Conservation (phyloP, 768 basidiomycete species). For the Tricholoma bakamatsutake region DNA sequence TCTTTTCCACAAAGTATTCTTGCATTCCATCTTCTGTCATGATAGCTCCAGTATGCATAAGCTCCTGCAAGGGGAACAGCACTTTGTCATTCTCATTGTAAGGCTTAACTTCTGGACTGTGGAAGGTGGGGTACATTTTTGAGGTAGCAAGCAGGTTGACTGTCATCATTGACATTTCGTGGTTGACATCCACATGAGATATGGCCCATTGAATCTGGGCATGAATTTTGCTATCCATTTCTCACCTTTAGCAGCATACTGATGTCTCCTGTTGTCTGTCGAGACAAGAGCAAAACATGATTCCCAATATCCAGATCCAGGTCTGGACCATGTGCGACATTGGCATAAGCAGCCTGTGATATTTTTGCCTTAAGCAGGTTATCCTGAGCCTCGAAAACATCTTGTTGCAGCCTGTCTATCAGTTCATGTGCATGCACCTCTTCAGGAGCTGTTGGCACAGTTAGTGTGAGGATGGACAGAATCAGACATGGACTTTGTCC, state of each 20-base stretch:
- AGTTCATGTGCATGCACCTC: conserved; percentile 5
- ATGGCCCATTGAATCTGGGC: neutral
- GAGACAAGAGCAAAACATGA: conserved; percentile 24
- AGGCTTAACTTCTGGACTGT: too few relatives aligned
- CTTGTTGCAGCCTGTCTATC: too few relatives aligned
- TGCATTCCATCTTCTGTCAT: neutral
- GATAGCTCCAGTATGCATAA: too few relatives aligned
- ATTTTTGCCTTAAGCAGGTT: too few relatives aligned
- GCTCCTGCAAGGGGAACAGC: neutral
- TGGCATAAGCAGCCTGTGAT: neutral
- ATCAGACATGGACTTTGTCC: conserved; percentile 7
- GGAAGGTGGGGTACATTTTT: neutral
- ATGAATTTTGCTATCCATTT: too few relatives aligned
- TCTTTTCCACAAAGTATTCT: neutral
- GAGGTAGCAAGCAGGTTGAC: neutral
- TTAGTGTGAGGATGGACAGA: conserved; percentile 1
- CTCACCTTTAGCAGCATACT: conserved; percentile 11
- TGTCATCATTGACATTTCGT: neutral
- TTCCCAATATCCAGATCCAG: conserved; percentile 5
- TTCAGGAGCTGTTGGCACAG: conserved; percentile 15
- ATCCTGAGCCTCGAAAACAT: too few relatives aligned
- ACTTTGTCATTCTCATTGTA: neutral
- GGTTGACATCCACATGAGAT: neutral
- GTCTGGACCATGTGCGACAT: neutral
- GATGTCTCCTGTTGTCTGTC: conserved; percentile 13